Conservation (phyloP, 1,284 basidiomycete genomes). For the Fomes fomentarius region DNA sequence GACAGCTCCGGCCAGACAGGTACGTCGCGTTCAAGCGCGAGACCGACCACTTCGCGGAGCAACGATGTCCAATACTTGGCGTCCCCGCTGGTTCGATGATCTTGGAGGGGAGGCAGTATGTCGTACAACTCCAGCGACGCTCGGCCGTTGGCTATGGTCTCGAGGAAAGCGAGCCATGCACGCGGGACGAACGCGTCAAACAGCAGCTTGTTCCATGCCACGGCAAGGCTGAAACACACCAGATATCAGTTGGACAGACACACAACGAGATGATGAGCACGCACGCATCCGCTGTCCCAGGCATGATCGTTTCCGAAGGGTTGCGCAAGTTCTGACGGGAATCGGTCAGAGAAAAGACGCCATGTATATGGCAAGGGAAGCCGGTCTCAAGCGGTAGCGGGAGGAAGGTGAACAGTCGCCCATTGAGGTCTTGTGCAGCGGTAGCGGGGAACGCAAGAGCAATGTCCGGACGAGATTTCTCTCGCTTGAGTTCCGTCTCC, state of each 20-base stretch:
- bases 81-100: constrained; percentile 4
- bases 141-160: neutral
- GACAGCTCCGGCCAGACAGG: constrained; percentile 1
- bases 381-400: constrained; percentile 49
- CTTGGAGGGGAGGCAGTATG: constrained; percentile 1
- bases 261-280: constrained; percentile 25
- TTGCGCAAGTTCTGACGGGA: constrained; percentile 50
- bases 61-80: constrained; percentile 8
- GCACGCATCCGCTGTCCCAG: constrained; percentile 43
- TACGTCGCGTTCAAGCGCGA: neutral
- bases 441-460: constrained; percentile 38
- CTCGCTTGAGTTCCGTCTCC: constrained; percentile 29
- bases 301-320: constrained; percentile 42
- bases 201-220: constrained; percentile 24
- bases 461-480: constrained; percentile 44
- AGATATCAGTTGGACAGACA: neutral
- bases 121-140: neutral
- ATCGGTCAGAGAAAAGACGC: constrained; percentile 48
- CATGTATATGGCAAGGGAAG: constrained; percentile 50
- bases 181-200: constrained; percentile 13
- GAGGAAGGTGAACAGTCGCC: constrained; percentile 50
- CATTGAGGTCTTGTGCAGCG: constrained; percentile 18
- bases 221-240: constrained; percentile 14
- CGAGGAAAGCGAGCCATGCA: constrained; percentile 6
- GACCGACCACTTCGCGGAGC: neutral